phyloP scores from a whole-genome alignment of 176 grass and related monocot species.

The Musa itinerans region DNA sequence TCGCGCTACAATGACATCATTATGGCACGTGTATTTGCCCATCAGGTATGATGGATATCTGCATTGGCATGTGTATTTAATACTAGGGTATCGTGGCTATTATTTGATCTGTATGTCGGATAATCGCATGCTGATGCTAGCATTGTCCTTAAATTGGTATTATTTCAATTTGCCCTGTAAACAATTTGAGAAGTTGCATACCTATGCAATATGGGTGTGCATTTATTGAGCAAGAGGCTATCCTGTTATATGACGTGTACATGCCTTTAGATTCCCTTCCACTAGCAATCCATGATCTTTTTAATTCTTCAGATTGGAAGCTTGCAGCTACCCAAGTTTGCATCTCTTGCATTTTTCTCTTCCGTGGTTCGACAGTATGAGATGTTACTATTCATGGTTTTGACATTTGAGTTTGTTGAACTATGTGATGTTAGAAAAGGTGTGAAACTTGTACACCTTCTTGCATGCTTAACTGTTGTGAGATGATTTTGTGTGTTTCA shows the following conservation, averaged over 20 bases:
- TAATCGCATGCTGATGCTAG: too few relatives aligned
- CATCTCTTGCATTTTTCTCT: too few relatives aligned
- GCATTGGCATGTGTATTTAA: neutral
- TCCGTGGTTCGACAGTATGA: too few relatives aligned
- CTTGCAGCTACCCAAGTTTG: too few relatives aligned
- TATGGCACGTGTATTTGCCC: slow-evolving; percentile 87
- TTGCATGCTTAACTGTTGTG: too few relatives aligned
- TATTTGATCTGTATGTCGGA: neutral
- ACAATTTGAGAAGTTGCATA: neutral
- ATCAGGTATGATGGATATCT: slow-evolving; percentile 50
- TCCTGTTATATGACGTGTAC: neutral
- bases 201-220: neutral
- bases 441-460: too few relatives aligned
- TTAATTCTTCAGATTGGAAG: neutral
- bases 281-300: neutral
- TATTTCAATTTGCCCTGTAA: neutral
- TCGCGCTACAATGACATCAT: slow-evolving; percentile 90
- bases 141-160: neutral
- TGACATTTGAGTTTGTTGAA: too few relatives aligned
- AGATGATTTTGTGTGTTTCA: too few relatives aligned
- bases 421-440: too few relatives aligned
- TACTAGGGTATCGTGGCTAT: neutral
- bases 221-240: neutral
- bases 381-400: too few relatives aligned
- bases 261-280: neutral